These are phyloP conservation scores for Durio zibethinus DNA, from an alignment of 345 rosid species.

Conservation along the genomic window DNA sequence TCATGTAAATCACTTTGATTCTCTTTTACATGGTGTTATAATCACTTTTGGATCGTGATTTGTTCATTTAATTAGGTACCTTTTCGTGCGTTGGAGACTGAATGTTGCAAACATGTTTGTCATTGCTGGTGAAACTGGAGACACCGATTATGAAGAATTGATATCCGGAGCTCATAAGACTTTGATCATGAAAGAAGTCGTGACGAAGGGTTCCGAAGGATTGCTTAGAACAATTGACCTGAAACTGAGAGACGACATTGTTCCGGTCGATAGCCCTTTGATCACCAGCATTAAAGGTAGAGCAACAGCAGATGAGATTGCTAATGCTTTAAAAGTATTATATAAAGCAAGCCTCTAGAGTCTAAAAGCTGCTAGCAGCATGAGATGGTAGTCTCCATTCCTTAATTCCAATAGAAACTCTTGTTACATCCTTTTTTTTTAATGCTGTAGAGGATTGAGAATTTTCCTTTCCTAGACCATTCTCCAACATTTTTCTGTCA, in stretches of 20 bases:
- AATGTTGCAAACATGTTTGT: slow-evolving; percentile 84
- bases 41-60: background rate
- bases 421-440: background rate
- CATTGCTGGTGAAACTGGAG: slow-evolving; percentile 79
- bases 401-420: background rate
- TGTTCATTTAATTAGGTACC: slow-evolving; percentile 42
- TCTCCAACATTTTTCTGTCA: background rate
- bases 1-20: background rate
- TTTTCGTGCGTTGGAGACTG: slow-evolving; percentile 90
- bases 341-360: slow-evolving; percentile 42
- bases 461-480: background rate
- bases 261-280: slow-evolving; percentile 65
- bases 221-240: slow-evolving; percentile 57
- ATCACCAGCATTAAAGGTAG: slow-evolving; percentile 41
- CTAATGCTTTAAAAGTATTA: slow-evolving; percentile 48
- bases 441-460: background rate
- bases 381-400: background rate
- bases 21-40: background rate
- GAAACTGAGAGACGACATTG: slow-evolving; percentile 60
- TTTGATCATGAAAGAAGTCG: slow-evolving; percentile 57
- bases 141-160: slow-evolving; percentile 81
- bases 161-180: slow-evolving; percentile 84
- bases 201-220: slow-evolving; percentile 56
- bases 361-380: slow-evolving; percentile 18
- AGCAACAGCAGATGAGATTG: slow-evolving; percentile 50